Evolutionary conservation across 805 yeast species (phyloP).

Genomic region (Candida dendrica): DNA sequence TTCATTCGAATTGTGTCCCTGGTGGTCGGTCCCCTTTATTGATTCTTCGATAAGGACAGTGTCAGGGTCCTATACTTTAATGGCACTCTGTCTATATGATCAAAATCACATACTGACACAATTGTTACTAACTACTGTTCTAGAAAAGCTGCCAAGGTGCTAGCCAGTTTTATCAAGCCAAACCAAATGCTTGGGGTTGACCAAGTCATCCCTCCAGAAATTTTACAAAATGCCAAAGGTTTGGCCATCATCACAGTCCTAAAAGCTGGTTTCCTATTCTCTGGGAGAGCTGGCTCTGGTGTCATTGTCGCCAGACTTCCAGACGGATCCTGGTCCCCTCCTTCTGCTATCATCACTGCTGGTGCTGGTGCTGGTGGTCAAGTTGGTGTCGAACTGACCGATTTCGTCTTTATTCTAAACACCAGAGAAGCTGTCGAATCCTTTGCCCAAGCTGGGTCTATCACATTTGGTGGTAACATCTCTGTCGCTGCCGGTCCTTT

Average conservation of each 20-base stretch:
- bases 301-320: slow-evolving; percentile 89
- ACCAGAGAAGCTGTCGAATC: slow-evolving; percentile 84
- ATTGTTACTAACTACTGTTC: not conserved
- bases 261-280: slow-evolving; percentile 92
- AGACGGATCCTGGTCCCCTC: slow-evolving; percentile 97
- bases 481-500: slow-evolving; percentile 97
- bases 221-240: slow-evolving; percentile 86
- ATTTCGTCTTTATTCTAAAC: slow-evolving; percentile 89
- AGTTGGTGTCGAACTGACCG: slow-evolving; percentile 93
- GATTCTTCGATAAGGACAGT: no score
- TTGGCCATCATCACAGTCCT: slow-evolving; percentile 88
- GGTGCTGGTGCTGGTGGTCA: slow-evolving; percentile 99
- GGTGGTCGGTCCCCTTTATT: no score
- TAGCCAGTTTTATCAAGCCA: slow-evolving; percentile 87
- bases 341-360: slow-evolving; percentile 90
- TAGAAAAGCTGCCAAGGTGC: slow-evolving; percentile 88
- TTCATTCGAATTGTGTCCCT: no score
- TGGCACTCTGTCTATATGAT: no score
- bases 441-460: slow-evolving; percentile 89
- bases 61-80: no score
- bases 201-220: slow-evolving; percentile 80
- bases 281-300: slow-evolving; percentile 97
- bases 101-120: no score
- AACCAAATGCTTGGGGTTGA: slow-evolving; percentile 90
- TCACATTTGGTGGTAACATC: slow-evolving; percentile 90